Evolutionary conservation across 805 yeast species (phyloP), one percentile per base, ranked within the genome.

Genomic region (Suhomyces pyralidae): DNA sequence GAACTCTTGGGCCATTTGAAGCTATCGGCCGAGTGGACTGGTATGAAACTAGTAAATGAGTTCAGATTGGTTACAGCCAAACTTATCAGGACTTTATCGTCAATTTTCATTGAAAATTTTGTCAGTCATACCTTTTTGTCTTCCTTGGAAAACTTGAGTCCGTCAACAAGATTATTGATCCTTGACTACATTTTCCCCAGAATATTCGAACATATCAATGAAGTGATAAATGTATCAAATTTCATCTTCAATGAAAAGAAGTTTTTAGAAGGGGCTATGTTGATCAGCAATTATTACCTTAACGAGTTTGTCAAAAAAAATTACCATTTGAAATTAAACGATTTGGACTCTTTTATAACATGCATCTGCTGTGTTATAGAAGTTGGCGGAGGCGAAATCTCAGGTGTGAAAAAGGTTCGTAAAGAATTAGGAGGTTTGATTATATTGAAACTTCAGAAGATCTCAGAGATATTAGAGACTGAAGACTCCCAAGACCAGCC

Each of bases 1-100:
- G 79, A 74, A 49, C 55, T 73, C 7, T 53, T 73, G 17, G 77
- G 74, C 1, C 68, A 72, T 43, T 52, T 74, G 10, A 64, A 62
- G 45, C 51, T 71, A 8, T 58, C 68, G 5, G 46, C 64, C 6
- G 54, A 59, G 5, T 67, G 74, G 70, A 42, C 56, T n/a, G 51
- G 60, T 22, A 42, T 57, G 14, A 64, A 61, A 3, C 51, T 65
- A 12, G 30, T 46, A 12, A 32, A 48, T 24, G 50, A 54, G 51
- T 57, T 68, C 42, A 47, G 54, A 15, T 32, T 49, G 3, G 61
- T 66, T 25, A 62, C 59, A 28, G 66, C 69, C 3, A 66, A 65
- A 38, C 60, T 78, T 20, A 58, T 60, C 10, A 63, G 66, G 25
- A 62, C 73, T 1, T 55, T 80, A 4, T 61, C 80, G 1, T 62